phyloP scores from a whole-genome alignment of 1,284 basidiomycete genomes.

The Moniliella sp. region DNA sequence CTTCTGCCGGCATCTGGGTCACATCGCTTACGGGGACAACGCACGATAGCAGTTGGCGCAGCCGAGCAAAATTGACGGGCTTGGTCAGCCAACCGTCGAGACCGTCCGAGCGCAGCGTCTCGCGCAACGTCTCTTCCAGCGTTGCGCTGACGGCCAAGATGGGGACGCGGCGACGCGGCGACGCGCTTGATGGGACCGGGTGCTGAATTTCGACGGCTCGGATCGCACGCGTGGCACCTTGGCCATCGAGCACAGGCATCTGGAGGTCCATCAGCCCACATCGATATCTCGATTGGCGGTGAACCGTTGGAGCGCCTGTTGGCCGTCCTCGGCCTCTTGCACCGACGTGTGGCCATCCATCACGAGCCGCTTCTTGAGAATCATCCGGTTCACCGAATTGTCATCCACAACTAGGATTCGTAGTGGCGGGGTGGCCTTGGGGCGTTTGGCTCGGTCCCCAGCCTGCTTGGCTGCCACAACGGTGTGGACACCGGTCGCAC shows the following conservation, averaged over 20 bases:
- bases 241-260: slow-evolving; percentile 64
- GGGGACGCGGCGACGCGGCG: too few species aligned
- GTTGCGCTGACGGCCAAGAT: slow-evolving; percentile 68
- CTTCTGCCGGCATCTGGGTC: too few species aligned
- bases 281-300: slow-evolving; percentile 41
- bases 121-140: slow-evolving; percentile 45
- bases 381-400: slow-evolving; percentile 53
- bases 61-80: slow-evolving; percentile 50
- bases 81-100: slow-evolving; percentile 74
- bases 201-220: slow-evolving; percentile 10
- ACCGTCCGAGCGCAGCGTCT: slow-evolving; percentile 43
- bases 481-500: too few species aligned
- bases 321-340: slow-evolving; percentile 54
- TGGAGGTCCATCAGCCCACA: slow-evolving; percentile 60
- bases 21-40: too few species aligned
- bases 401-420: slow-evolving; percentile 34
- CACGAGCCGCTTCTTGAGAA: slow-evolving; percentile 49
- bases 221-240: slow-evolving; percentile 50
- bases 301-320: slow-evolving; percentile 41
- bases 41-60: too few species aligned
- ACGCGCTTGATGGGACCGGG: slow-evolving; percentile 3
- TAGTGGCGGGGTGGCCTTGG: too few species aligned
- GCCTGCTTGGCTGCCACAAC: too few species aligned
- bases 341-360: slow-evolving; percentile 50
- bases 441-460: too few species aligned